Conservation (phyloP, 495 filamentous ascomycete species). For the Talaromyces proteolyticus region DNA sequence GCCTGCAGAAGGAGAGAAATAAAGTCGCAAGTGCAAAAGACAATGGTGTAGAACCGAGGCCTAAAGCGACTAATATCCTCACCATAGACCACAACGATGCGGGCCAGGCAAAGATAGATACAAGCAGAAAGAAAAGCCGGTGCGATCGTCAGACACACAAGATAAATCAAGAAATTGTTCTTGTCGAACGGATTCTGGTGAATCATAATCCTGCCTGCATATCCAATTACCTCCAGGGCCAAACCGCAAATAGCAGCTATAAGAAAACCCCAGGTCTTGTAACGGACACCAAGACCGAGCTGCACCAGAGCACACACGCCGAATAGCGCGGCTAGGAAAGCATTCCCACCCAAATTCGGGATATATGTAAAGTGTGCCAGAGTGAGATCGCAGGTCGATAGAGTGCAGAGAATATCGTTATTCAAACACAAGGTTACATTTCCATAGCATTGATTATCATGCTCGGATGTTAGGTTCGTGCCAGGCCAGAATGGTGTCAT, state of each 20-base stretch:
- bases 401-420: too few species aligned
- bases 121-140: constrained; percentile 50
- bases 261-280: constrained; percentile 25
- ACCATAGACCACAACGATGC: constrained; percentile 44
- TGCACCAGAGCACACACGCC: constrained; percentile 18
- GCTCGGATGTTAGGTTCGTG: constrained; percentile 3
- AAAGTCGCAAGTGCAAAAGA: constrained; percentile 49
- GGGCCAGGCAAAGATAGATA: constrained; percentile 51
- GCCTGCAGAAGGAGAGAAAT: constrained; percentile 48
- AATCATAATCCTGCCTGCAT: constrained; percentile 21
- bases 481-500: constrained; percentile 3
- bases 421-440: constrained; percentile 3
- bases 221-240: constrained; percentile 29
- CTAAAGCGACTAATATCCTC: constrained; percentile 36
- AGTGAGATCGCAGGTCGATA: constrained; percentile 32
- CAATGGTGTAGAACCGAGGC: constrained; percentile 42
- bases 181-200: constrained; percentile 25
- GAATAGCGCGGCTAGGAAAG: constrained; percentile 25
- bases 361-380: constrained; percentile 23
- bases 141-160: constrained; percentile 47
- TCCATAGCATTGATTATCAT: constrained; percentile 1
- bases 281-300: constrained; percentile 16
- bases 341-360: constrained; percentile 30
- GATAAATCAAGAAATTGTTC: constrained; percentile 24
- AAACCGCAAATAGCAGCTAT: constrained; percentile 19